Conservation (phyloP, 2,329 filamentous ascomycete species). For the Paecilomyces sp. region DNA sequence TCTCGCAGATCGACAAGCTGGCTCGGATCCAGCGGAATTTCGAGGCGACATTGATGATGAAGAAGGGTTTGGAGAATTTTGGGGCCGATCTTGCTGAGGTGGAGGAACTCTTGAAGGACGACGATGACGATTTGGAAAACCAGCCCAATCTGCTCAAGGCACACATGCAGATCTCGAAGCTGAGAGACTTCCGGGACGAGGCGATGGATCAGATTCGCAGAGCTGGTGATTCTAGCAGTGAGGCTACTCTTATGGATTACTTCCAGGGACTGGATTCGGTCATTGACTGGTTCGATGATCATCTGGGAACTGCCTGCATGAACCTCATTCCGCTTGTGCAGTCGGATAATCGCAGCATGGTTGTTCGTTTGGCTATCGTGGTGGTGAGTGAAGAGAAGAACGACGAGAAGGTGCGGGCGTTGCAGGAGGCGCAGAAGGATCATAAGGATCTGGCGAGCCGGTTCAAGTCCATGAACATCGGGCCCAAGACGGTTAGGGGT, state of each 20-base stretch:
- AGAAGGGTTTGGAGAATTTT: slow-evolving; percentile 80
- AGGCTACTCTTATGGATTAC: slow-evolving; percentile 80
- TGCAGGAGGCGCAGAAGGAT: slow-evolving; percentile 91
- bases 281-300: slow-evolving; percentile 92
- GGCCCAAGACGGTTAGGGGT: slow-evolving; percentile 82
- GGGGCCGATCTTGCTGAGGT: slow-evolving; percentile 68
- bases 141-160: slow-evolving; percentile 87
- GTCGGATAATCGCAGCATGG: slow-evolving; percentile 76
- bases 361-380: slow-evolving; percentile 84
- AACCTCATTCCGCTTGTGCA: slow-evolving; percentile 85
- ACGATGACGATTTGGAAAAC: slow-evolving; percentile 77
- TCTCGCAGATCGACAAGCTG: slow-evolving; percentile 67
- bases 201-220: slow-evolving; percentile 92
- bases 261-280: slow-evolving; percentile 80
- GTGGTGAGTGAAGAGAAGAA: slow-evolving; percentile 96
- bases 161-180: slow-evolving; percentile 84
- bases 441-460: slow-evolving; percentile 89
- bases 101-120: slow-evolving; percentile 70
- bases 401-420: slow-evolving; percentile 79
- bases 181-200: slow-evolving; percentile 91
- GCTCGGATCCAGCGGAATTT: slow-evolving; percentile 74
- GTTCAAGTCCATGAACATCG: slow-evolving; percentile 92
- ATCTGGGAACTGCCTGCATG: slow-evolving; percentile 79
- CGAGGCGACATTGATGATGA: slow-evolving; percentile 88
- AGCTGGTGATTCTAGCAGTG: slow-evolving; percentile 64